Percentiles rank a stretch among this genome's conserved stretches.
Conservation (phyloP, 2,329 filamentous ascomycete genomes). For the Neofusicoccum sp. region DNA sequence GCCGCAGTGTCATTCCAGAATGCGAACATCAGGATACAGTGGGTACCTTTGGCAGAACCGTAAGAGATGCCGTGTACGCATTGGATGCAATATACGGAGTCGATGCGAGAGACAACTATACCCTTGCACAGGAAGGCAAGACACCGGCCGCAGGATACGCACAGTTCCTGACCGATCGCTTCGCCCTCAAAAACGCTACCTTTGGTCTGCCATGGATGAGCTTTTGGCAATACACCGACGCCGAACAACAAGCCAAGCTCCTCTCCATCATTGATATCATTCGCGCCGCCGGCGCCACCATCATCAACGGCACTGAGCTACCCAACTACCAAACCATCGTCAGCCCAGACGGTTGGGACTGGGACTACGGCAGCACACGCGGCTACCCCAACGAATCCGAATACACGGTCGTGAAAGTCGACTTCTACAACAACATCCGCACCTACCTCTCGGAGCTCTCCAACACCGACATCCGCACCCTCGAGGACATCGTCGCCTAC, state of each 20-base stretch:
- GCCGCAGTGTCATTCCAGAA: slow-evolving; percentile 55
- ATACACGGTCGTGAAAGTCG: slow-evolving; percentile 69
- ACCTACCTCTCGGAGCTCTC: slow-evolving; percentile 61
- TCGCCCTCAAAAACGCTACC: slow-evolving; percentile 57
- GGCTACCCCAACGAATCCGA: slow-evolving; percentile 70
- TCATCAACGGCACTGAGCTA: slow-evolving; percentile 70
- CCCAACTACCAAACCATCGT: slow-evolving; percentile 62
- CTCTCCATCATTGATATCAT: slow-evolving; percentile 53
- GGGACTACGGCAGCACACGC: slow-evolving; percentile 63
- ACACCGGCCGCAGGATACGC: slow-evolving; percentile 58
- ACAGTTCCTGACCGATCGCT: slow-evolving; percentile 55
- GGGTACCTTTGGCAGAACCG: slow-evolving; percentile 65
- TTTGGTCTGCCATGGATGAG: slow-evolving; percentile 72
- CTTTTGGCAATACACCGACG: slow-evolving; percentile 64
- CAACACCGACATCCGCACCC: slow-evolving; percentile 41
- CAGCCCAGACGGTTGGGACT: slow-evolving; percentile 68
- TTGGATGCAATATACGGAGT: slow-evolving; percentile 67
- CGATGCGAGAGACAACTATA: slow-evolving; percentile 66
- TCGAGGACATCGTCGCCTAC: slow-evolving; percentile 34
- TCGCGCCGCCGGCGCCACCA: slow-evolving; percentile 59
- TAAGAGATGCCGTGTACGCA: slow-evolving; percentile 65
- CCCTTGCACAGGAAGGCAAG: slow-evolving; percentile 54
- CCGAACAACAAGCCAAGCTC: slow-evolving; percentile 56
- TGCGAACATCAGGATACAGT: slow-evolving; percentile 67
- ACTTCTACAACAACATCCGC: slow-evolving; percentile 67